These are phyloP conservation scores for Diddensiella caesifluorescens DNA, from an alignment of 805 yeast genomes.

Conservation along the genomic window DNA sequence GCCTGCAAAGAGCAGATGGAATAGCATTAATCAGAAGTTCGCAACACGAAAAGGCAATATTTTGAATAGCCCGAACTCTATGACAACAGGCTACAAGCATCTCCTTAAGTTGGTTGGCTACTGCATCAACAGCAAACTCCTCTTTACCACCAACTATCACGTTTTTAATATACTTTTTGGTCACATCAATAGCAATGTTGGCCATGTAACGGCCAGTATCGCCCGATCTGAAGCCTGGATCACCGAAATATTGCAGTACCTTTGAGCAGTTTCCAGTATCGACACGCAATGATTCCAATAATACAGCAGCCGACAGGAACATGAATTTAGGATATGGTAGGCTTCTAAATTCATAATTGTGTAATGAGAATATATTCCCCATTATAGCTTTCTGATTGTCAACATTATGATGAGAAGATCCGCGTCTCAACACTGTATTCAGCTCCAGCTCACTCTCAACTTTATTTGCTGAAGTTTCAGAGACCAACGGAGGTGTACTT, in stretches of 20 bases:
- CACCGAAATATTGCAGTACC: conserved; percentile 74
- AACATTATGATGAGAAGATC: conserved; percentile 76
- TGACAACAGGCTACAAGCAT: conserved; percentile 72
- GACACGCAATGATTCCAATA: conserved; percentile 75
- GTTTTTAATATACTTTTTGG: conserved; percentile 49
- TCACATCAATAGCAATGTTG: conserved; percentile 54
- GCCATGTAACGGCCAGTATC: conserved; percentile 67
- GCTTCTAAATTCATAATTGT: conserved; percentile 47
- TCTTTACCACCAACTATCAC: conserved; percentile 50
- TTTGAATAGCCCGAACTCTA: conserved; percentile 67
- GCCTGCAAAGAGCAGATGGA: conserved; percentile 78
- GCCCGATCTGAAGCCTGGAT: conserved; percentile 68
- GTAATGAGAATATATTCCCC: conserved; percentile 37
- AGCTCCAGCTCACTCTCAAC: conserved; percentile 89
- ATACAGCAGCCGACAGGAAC: conserved; percentile 77
- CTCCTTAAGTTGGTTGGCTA: conserved; percentile 64
- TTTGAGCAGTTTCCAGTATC: conserved; percentile 76
- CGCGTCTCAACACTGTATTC: conserved; percentile 84
- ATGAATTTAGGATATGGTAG: conserved; percentile 72
- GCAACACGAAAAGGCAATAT: conserved; percentile 72
- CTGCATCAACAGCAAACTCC: conserved; percentile 51
- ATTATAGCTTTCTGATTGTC: conserved; percentile 57
- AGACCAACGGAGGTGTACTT: conserved; percentile 81
- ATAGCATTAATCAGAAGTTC: conserved; percentile 57
- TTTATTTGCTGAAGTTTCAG: conserved; percentile 71